Evolutionary conservation across 805 yeast species (phyloP), one percentile per base, ranked within the genome.

Genomic region (Teunomyces tritomae): DNA sequence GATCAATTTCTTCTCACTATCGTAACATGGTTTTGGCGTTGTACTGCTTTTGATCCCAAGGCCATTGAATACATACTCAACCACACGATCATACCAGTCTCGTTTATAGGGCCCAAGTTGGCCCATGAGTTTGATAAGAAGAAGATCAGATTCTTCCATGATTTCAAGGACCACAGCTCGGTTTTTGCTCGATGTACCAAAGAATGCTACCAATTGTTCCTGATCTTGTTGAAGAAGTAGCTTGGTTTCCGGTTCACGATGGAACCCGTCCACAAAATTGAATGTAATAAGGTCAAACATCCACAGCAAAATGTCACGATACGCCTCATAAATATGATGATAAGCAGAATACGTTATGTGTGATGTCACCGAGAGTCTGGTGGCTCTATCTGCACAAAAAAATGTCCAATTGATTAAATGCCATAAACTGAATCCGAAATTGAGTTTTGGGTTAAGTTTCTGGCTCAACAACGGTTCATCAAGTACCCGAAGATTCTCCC

Each of bases 331-430:
- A n/a, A 67, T 54, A 4, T 41, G 28, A 49, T 65, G 68, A 37
- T 57, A 61, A 28, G 52, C 48, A 1, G 64, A 53, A 30, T 39
- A 48, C 5, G 48, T 48, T 61, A 55, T 39, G 50, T 9, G 46
- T 45, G 39, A 45, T 62, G 61, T 44, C 24, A 20, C 24, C 4
- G 24, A 20, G 6, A 57, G 54, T 34, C 57, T 50, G 5, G 62
- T 48, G 10, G 65, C 56, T 46, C 52, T 46, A 26, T 64, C 64
- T 6, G 72, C 71, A 53, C 76, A 72, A 50, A 56, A 57, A 41
- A 68, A 66, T 8, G 67, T 50, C 76, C 76, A 72, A 33, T 61
- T 58, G 9, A 68, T 44, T 29, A 71, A 47, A 10, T 53, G 47
- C 74, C 74, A 68, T 5, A 71, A 9, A 34, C 48, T 57, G 53